phyloP scores from a whole-genome alignment of 306 rosid species.

The Alnus glutinosa region DNA sequence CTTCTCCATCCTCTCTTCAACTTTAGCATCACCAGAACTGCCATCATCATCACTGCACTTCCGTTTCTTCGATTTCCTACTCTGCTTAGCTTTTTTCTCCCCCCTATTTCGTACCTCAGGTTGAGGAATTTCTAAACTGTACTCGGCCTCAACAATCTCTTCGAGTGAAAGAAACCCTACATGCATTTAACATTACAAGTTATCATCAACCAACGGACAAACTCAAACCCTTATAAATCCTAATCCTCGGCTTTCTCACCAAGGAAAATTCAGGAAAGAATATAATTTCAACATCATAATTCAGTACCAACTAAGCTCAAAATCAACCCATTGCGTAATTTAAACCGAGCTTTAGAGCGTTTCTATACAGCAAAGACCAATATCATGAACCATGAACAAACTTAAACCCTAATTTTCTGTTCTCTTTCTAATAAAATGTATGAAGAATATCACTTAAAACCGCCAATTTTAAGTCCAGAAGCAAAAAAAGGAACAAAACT shows the following conservation, averaged over 20 bases:
- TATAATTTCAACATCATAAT: neutral
- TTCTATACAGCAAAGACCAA: neutral
- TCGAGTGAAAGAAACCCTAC: conserved; percentile 86
- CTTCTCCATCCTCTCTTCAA: conserved; percentile 20
- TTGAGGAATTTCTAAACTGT: conserved; percentile 61
- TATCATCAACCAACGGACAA: neutral
- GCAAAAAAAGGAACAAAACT: neutral
- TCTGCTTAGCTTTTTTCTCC: conserved; percentile 27
- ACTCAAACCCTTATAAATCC: neutral
- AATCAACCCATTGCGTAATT: neutral
- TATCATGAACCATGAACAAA: neutral
- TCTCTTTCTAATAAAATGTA: neutral
- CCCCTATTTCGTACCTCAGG: conserved; percentile 36
- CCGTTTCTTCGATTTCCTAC: conserved; percentile 34
- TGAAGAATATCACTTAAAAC: neutral
- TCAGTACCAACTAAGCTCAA: neutral
- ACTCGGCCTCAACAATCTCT: conserved; percentile 82
- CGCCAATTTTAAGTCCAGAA: neutral
- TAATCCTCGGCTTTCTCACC: neutral
- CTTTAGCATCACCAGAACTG: conserved; percentile 24
- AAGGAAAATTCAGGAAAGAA: neutral
- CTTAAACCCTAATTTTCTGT: neutral
- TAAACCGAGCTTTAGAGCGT: neutral
- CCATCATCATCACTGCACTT: conserved; percentile 28
- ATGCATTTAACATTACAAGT: conserved; percentile 1